These are phyloP conservation scores for Microcos paniculata DNA, from an alignment of 345 rosid species.

Conservation along the genomic window DNA sequence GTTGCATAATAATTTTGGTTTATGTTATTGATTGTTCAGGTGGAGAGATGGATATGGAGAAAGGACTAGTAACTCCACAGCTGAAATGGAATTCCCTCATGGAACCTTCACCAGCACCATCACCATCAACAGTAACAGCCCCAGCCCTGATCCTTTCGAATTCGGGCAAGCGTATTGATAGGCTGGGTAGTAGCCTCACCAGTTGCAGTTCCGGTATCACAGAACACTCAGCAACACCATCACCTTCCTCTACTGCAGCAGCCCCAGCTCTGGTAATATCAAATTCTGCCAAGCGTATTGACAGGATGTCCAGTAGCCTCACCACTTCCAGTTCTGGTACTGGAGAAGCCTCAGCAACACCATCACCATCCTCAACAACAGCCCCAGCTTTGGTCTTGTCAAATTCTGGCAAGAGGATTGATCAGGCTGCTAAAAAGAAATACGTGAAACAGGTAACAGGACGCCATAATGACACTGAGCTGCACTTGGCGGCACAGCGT, in stretches of 20 bases:
- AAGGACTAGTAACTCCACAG: conserved; percentile 39
- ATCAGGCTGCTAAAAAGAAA: conserved; percentile 87
- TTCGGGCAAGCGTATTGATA: background rate
- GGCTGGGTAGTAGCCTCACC: background rate
- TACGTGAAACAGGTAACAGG: conserved; percentile 95
- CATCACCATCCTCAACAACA: conserved; percentile 18
- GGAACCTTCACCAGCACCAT: conserved; percentile 67
- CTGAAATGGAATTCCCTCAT: conserved; percentile 38
- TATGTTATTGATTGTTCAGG: conserved; percentile 28
- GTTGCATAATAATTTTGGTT: conserved; percentile 23
- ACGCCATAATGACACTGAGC: conserved; percentile 86
- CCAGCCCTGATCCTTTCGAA: conserved; percentile 81
- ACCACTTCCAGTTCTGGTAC: conserved; percentile 11
- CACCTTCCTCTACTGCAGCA: conserved; percentile 47
- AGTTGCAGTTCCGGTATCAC: background rate
- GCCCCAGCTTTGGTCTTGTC: conserved; percentile 23
- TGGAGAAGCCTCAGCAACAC: background rate
- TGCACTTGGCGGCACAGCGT: conserved; percentile 84
- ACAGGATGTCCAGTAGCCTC: background rate
- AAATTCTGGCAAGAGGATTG: conserved; percentile 77
- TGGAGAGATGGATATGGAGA: conserved; percentile 72
- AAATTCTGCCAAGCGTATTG: conserved; percentile 19
- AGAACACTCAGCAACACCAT: conserved; percentile 9
- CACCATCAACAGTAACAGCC: conserved; percentile 65
- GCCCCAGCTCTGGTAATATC: conserved; percentile 84